Conservation (phyloP, 768 basidiomycete genomes). For the Boletus tylopilopsis region DNA sequence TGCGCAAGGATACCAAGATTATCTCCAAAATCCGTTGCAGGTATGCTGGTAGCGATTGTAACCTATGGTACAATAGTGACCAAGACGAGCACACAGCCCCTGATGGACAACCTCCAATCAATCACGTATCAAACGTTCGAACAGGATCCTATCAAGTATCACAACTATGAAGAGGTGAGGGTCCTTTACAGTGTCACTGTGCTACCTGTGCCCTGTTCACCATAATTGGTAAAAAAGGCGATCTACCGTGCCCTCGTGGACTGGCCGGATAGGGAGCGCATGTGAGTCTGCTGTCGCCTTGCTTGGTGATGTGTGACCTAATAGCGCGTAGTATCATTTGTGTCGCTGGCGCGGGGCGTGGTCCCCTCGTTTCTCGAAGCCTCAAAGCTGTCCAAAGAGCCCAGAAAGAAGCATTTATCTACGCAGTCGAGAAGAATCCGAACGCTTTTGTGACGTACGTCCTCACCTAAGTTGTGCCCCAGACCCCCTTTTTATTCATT, state of each 20-base stretch:
- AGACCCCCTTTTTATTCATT: slow-evolving; percentile 15
- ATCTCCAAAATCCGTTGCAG: slow-evolving; percentile 91
- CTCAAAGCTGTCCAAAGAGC: slow-evolving; percentile 72
- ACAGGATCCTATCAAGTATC: slow-evolving; percentile 95
- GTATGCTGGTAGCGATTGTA: slow-evolving; percentile 35
- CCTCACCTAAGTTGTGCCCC: slow-evolving; percentile 8
- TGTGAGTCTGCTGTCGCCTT: slow-evolving; percentile 47
- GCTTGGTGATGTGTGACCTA: slow-evolving; percentile 13
- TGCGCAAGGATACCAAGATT: slow-evolving; percentile 92
- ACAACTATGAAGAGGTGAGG: slow-evolving; percentile 86
- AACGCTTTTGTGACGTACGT: slow-evolving; percentile 93
- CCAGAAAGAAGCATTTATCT: slow-evolving; percentile 58
- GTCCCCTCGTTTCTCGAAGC: slow-evolving; percentile 85
- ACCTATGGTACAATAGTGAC: slow-evolving; percentile 5
- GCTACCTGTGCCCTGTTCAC: slow-evolving; percentile 8
- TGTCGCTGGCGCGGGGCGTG: slow-evolving; percentile 93
- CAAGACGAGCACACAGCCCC: slow-evolving; percentile 49
- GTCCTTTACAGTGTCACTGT: slow-evolving; percentile 7
- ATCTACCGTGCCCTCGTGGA: slow-evolving; percentile 78
- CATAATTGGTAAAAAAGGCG: slow-evolving; percentile 51
- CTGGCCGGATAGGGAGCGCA: slow-evolving; percentile 51
- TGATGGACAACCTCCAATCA: slow-evolving; percentile 97
- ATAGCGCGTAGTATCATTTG: slow-evolving; percentile 63
- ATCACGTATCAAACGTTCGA: slow-evolving; percentile 98
- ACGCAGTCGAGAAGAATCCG: slow-evolving; percentile 95